Conservation (phyloP, 208 protist genomes). For the Endotrypanum monterogeii region DNA sequence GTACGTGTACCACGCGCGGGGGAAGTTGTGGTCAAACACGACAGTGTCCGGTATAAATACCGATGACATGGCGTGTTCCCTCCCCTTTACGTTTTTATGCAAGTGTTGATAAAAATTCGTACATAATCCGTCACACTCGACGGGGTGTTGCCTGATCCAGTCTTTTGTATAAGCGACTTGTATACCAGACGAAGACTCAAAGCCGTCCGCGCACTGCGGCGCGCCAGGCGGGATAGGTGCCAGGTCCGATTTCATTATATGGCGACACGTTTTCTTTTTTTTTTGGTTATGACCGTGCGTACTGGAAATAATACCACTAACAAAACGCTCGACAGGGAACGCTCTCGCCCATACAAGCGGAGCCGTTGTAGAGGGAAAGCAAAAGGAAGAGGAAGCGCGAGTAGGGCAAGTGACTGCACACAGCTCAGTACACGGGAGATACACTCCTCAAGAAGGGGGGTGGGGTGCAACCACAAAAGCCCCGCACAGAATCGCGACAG, state of each 20-base stretch:
- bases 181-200: constrained; percentile 59
- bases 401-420: no score
- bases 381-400: not conserved
- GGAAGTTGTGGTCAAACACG: constrained; percentile 95
- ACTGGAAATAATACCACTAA: no score
- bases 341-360: not conserved
- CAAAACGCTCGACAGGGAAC: not conserved
- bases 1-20: constrained; percentile 91
- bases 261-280: not conserved
- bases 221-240: constrained; percentile 40
- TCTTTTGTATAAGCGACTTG: constrained; percentile 67
- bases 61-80: constrained; percentile 61
- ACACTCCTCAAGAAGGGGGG: not conserved
- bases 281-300: no score
- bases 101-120: constrained; percentile 84
- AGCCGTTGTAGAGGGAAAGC: not conserved
- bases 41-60: constrained; percentile 87
- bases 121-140: constrained; percentile 88
- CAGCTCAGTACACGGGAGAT: not conserved
- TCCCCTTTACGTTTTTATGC: constrained; percentile 83
- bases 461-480: no score
- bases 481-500: not conserved
- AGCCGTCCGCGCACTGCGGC: constrained; percentile 53
- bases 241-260: constrained; percentile 11
- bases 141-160: constrained; percentile 77